phyloP scores from a whole-genome alignment of 140 eudicot species.

The Anethum foeniculum region DNA sequence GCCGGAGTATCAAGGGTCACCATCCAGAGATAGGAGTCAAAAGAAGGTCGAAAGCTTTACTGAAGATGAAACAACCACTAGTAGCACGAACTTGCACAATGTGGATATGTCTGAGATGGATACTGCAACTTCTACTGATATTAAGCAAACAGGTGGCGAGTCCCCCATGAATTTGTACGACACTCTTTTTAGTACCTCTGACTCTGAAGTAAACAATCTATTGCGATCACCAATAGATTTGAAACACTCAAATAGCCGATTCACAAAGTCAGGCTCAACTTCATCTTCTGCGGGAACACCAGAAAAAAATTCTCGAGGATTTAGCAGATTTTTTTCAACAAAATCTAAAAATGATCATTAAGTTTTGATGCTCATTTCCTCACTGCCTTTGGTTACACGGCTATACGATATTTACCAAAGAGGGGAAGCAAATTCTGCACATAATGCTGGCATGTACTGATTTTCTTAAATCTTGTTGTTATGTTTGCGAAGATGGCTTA shows the following conservation, averaged over 20 bases:
- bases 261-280: constrained; percentile 80
- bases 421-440: not conserved
- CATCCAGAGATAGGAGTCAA: constrained; percentile 28
- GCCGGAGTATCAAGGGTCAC: constrained; percentile 45
- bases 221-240: constrained; percentile 53
- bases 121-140: not conserved
- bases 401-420: not conserved
- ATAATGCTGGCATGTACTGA: not conserved
- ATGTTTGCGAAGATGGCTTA: not conserved
- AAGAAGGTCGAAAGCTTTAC: constrained; percentile 26
- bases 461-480: not conserved
- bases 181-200: constrained; percentile 38
- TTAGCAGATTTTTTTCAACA: constrained; percentile 88
- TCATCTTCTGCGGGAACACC: constrained; percentile 79
- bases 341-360: constrained; percentile 44
- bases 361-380: not conserved
- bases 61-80: constrained; percentile 46
- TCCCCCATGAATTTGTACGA: constrained; percentile 45
- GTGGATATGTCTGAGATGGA: constrained; percentile 29
- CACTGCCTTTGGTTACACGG: not conserved
- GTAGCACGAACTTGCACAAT: constrained; percentile 31
- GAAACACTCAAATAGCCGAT: constrained; percentile 47
- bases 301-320: constrained; percentile 80
- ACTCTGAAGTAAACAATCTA: constrained; percentile 49
- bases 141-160: constrained; percentile 24